These are phyloP conservation scores for Licmophora abbreviata DNA, from an alignment of 108 stramenopile genomes.

Conservation along the genomic window DNA sequence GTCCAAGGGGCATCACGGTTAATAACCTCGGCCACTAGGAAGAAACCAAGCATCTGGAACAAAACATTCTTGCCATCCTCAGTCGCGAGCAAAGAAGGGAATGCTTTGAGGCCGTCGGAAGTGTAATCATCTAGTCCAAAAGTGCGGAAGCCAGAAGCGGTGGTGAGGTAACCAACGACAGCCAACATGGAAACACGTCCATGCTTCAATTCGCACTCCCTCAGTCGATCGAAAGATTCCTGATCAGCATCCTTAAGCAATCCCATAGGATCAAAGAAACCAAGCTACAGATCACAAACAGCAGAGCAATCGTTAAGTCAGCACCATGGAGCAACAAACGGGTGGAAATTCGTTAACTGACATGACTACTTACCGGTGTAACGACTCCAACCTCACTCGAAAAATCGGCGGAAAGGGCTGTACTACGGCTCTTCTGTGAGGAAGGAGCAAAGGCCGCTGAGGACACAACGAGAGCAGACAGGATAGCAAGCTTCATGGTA, in stretches of 20 bases:
- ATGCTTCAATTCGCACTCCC: slow-evolving; percentile 69
- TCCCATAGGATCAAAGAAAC: slow-evolving; percentile 41
- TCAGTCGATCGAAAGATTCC: slow-evolving; percentile 37
- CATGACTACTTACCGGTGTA: too few relatives aligned
- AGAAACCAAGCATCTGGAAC: slow-evolving; percentile 33
- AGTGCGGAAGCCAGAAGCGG: slow-evolving; percentile 41
- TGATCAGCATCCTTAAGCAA: slow-evolving; percentile 35
- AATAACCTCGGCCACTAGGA: slow-evolving; percentile 28
- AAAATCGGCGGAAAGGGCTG: too few relatives aligned
- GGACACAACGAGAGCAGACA: slow-evolving; percentile 14
- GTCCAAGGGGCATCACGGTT: slow-evolving; percentile 38
- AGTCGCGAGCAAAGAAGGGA: slow-evolving; percentile 13
- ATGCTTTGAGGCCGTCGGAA: slow-evolving; percentile 28
- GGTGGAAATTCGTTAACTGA: too few relatives aligned
- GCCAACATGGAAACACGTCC: slow-evolving; percentile 63
- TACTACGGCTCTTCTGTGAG: too few relatives aligned
- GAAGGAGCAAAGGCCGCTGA: slow-evolving; percentile 11
- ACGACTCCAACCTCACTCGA: too few relatives aligned
- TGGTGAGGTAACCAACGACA: slow-evolving; percentile 55
- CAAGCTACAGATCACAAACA: too few relatives aligned
- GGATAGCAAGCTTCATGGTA: slow-evolving; percentile 16
- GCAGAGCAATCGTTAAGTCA: too few relatives aligned
- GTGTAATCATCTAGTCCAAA: slow-evolving; percentile 40
- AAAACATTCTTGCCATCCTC: slow-evolving; percentile 29
- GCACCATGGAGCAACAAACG: too few relatives aligned